Base-by-base conservation (phyloP, 2,329 filamentous ascomycete species). In the Sodiomyces alkalinus region DNA sequence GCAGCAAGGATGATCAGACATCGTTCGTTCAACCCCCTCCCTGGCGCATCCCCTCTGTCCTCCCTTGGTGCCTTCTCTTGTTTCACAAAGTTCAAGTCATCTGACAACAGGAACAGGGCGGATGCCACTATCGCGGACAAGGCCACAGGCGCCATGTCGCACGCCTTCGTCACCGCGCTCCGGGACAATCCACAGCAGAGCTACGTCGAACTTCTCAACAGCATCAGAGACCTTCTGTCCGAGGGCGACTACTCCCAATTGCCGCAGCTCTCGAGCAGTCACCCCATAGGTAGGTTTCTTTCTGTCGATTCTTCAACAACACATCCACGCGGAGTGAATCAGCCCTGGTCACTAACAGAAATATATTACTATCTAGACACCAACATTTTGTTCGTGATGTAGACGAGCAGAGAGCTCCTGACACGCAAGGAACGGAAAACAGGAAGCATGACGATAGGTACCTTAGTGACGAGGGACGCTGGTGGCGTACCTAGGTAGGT, bases 161-260 rank as follows among this genome's bases (percentile, higher is more conserved):
- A 81, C 75, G 90, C 90, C 7, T 98, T 98, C 51, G 86, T 98
- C 50, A 79, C 66, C 5, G 78, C 86, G 23, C 68, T 98, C 41
- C 87, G 83, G 61, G 93, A 93, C 68, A 92, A 96, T 51, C 86
- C 87, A 0, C 85, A 94, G 48, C 90, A 98, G 62, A 94, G 85
- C 60, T 98, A 98, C 47, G 86, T 98, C 28, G 80, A 94, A 59
- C 62, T 98, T 36, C 68, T 98, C 43, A 96, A 94, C 64, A 93
- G 78, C 54, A 93, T 98, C 45, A 80, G 90, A 37, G 86, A 94
- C 42, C 85, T 96, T 54, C 64, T 98, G 37, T n/a, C n/a, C n/a
- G 61, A 81, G 36, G 74, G 71, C 28, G 87, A 87, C 48, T 98
- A 98, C 51, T 68, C 68, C 8, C 90, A 98, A 60, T 93, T 92